Evolutionary conservation across 2,329 filamentous ascomycete species (phyloP), one percentile per base, ranked within the genome.

Genomic region (Pseudogymnoascus sp.): DNA sequence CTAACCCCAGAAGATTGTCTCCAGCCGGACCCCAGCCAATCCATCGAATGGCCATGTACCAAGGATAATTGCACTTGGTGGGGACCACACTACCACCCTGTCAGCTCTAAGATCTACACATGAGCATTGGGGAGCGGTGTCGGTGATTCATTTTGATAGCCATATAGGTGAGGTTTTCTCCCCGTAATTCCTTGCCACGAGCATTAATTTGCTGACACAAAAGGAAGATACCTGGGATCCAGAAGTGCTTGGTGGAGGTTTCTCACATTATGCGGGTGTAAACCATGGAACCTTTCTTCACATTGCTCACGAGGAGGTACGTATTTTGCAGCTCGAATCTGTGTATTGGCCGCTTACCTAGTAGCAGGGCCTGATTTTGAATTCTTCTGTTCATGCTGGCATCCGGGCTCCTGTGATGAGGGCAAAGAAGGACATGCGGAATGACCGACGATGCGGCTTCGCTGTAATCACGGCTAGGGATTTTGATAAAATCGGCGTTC

Each of bases 321-420:
- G n/a, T 17, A 31, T 19, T 31, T 19, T 28, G 42, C 13, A 26
- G 8, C 15, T 40, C 1, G 19, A 4, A 61, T 23, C n/a, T 28
- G n/a, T 3, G n/a, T 11, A 11, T 19, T 33, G 15, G 17, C 3
- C 23, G 13, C n/a, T 21, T 35, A 61, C 36, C 21, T 21, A 17
- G 1, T 23, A 11, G 10, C 35, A 76, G 72, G 81, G 82, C 0
- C 73, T 87, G 50, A 81, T 87, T 64, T 75, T 76, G 26, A 85
- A 86, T 67, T 80, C 78, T 1, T 85, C 82, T 0, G 79, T 86
- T 17, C 84, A 87, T 71, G 84, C 82, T n/a, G 84, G 84, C 0
- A 85, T 86, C 65, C 78, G 84, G 40, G 83, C 80, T 0, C 83
- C 83, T 0, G 70, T 85, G 1, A 68, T 74, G 8, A 77, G 80